Base-by-base conservation (phyloP, 2,329 filamentous ascomycete species). In the Verticillium nubilum region DNA sequence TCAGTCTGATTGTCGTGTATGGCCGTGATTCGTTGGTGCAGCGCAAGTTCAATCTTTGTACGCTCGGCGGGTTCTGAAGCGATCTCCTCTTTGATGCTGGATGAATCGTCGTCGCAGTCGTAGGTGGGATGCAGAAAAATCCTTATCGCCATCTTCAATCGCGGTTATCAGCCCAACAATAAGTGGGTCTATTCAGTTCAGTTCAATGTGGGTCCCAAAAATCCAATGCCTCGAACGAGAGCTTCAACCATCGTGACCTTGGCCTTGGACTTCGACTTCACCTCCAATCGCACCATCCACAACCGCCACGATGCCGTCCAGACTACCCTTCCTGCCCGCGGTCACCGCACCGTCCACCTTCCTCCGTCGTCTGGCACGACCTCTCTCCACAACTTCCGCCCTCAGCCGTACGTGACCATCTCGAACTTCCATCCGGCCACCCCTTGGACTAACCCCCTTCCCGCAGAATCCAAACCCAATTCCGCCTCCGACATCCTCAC, bases 291-390 rank as follows among this genome's bases (percentile, higher is more conserved):
- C 19, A 50, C 42, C 42, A 61, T 61, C 57, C 56, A 58, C 63
- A 64, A 70, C 64, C 58, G 19, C 17, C 57, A 56, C 25, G 26
- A 80, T 80, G 78, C 73, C 76, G 59, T 74, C 74, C 19, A 69
- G 75, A 66, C 68, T 78, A 67, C 68, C 73, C 10, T 58, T 67
- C 1, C 35, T 69, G 13, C 42, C 59, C 29, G 56, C 54, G 61
- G 52, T 53, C 53, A 61, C 54, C 56, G 62, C 58, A 3, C 61
- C 62, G 12, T 37, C 54, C 23, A 56, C 57, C 54, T 61, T 63
- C 17, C 52, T 63, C 29, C 31, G 47, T 52, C 62, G 58, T 15
- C 35, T 63, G 7, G 58, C 61, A 23, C 61, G 61, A 31, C 59
- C 61, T 1, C 62, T 64, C 26, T 63, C 62, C 9, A 59, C 62